These are phyloP conservation scores for Mycocentrospora acerina DNA, from an alignment of 2,329 filamentous ascomycete species.

Conservation along the genomic window DNA sequence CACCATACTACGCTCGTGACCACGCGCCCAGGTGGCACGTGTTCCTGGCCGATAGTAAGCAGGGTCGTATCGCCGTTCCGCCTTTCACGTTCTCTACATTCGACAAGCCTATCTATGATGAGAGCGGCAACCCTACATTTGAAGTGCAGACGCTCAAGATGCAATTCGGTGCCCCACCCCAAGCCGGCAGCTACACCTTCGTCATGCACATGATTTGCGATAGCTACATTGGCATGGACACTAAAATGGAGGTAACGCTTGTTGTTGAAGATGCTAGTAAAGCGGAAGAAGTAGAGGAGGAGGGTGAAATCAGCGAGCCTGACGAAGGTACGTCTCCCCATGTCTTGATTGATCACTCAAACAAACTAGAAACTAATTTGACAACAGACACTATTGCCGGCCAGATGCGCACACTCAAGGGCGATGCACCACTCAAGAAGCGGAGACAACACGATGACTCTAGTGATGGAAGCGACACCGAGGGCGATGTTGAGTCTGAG, in stretches of 20 bases:
- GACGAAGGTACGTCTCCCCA: slow-evolving; percentile 78
- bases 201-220: slow-evolving; percentile 93
- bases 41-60: slow-evolving; percentile 91
- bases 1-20: slow-evolving; percentile 87
- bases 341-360: slow-evolving; percentile 5
- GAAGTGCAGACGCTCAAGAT: slow-evolving; percentile 96
- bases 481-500: slow-evolving; percentile 60
- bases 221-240: slow-evolving; percentile 92
- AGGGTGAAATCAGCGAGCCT: slow-evolving; percentile 96
- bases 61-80: slow-evolving; percentile 93
- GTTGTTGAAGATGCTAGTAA: slow-evolving; percentile 87
- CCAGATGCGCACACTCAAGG: slow-evolving; percentile 86
- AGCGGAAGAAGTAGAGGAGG: slow-evolving; percentile 74
- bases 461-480: slow-evolving; percentile 62
- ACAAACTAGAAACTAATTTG: slow-evolving; percentile 22
- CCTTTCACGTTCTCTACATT: slow-evolving; percentile 95
- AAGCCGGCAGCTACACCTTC: slow-evolving; percentile 91
- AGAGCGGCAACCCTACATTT: slow-evolving; percentile 82
- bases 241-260: slow-evolving; percentile 85
- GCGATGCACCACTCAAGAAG: slow-evolving; percentile 60
- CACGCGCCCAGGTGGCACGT: slow-evolving; percentile 90
- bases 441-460: slow-evolving; percentile 63
- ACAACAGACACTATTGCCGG: slow-evolving; percentile 78
- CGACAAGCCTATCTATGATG: slow-evolving; percentile 82
- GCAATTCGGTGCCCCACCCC: slow-evolving; percentile 91